Conservation (phyloP, 73 alveolate species). For the Diophrys sp. region DNA sequence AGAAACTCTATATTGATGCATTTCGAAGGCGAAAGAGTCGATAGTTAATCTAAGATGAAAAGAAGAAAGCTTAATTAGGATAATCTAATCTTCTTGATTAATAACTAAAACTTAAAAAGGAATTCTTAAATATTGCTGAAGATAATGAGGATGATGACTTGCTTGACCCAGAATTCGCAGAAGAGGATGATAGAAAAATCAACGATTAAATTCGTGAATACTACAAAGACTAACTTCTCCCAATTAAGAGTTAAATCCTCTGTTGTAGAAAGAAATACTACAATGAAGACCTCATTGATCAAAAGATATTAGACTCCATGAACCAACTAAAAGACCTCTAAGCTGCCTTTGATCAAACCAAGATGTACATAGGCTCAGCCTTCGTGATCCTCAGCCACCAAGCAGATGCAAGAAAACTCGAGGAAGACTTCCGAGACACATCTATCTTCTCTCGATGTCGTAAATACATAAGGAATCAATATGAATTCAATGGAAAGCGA, state of each 20-base stretch:
- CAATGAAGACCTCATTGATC: neutral
- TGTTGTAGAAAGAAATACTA: neutral
- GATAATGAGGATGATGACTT: too few relatives aligned
- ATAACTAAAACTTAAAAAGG: too few relatives aligned
- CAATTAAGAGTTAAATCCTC: too few relatives aligned
- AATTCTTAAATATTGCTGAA: too few relatives aligned
- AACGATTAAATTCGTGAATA: too few relatives aligned
- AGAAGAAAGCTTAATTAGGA: too few relatives aligned
- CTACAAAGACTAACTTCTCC: too few relatives aligned
- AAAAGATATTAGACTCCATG: neutral
- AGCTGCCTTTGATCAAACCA: constrained; percentile 1
- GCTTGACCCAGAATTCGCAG: neutral
- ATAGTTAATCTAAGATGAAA: too few relatives aligned
- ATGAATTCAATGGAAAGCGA: constrained; percentile 24
- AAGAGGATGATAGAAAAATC: too few relatives aligned
- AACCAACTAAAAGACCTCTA: neutral
- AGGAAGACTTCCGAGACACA: neutral
- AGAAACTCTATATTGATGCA: constrained; percentile 3
- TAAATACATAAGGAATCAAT: constrained; percentile 14
- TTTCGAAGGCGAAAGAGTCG: constrained; percentile 8
- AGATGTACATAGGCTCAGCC: constrained; percentile 38
- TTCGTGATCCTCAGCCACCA: constrained; percentile 40
- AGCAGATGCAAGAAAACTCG: constrained; percentile 20
- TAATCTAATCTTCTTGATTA: too few relatives aligned
- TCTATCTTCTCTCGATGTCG: neutral